Evolutionary conservation across 164 flowering plant genomes (phyloP), one percentile per base, ranked within the genome.

Genomic region (Macadamia tetraphylla): DNA sequence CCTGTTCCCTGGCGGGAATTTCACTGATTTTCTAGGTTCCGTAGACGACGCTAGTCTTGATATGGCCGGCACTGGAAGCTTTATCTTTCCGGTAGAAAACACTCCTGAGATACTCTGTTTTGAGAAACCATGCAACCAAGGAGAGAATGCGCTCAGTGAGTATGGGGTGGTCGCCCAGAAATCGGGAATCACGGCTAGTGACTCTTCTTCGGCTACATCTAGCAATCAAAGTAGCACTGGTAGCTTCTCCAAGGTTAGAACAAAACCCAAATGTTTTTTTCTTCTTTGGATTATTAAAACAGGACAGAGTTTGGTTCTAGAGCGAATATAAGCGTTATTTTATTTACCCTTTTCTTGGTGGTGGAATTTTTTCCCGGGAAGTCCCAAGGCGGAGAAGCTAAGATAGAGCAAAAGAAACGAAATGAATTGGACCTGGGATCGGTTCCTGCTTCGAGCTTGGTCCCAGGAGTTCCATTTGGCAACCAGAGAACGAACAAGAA

Each of bases 31-130:
- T 13, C 71, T 86, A 8, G 79, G 80, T 29, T 73, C 79, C 6
- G 79, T 65, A 9, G 81, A 79, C 14, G 74, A 56, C 18, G 43
- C 67, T 55, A 75, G 75, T 63, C 63, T 73, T 56, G 79, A 66
- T 48, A 35, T 35, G 40, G 40, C 40, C 40, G 51, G 68, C 44
- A 76, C 23, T 60, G 73, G 53, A 2, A 46, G 46, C 63, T 71
- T 68, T 58, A 67, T 56, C 35, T 75, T 66, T 56, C 29, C 79
- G 31, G 12, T 67, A 30, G 72, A 58, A 10, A 75, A 76, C 49
- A 60, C 84, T 55, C 76, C 82, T 8, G 78, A 78, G 55, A 85
- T 87, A 89, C 82, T 87, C 14, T 86, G 93, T 67, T 88, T 88
- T 60, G 89, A 85, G 3, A 75, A 64, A 59, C 64, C 66, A 52